Evolutionary conservation across 2,329 filamentous ascomycete genomes (phyloP).

Genomic region (Pseudovirgaria hyperparasitica): DNA sequence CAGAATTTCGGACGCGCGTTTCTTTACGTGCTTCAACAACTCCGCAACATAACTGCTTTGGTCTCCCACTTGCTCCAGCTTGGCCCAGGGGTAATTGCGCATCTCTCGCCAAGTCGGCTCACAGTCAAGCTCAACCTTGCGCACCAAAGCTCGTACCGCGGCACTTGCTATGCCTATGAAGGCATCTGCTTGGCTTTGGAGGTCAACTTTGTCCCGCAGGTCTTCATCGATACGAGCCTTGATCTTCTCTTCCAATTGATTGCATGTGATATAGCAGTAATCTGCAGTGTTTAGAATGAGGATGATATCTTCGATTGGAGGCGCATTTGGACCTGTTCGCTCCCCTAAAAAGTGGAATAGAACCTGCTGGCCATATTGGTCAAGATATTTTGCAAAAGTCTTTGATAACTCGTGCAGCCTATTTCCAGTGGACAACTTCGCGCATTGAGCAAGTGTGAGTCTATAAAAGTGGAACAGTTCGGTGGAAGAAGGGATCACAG

Average conservation of each 20-base stretch:
- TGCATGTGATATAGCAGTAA: slow-evolving; percentile 90
- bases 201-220: slow-evolving; percentile 59
- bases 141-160: slow-evolving; percentile 71
- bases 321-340: slow-evolving; percentile 39
- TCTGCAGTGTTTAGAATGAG: slow-evolving; percentile 92
- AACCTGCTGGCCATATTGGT: slow-evolving; percentile 90
- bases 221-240: slow-evolving; percentile 78
- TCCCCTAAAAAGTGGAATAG: slow-evolving; percentile 60
- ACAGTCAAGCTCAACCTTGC: slow-evolving; percentile 67
- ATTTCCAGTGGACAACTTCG: slow-evolving; percentile 86
- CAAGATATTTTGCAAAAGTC: slow-evolving; percentile 82
- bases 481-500: slow-evolving; percentile 85
- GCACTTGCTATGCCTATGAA: slow-evolving; percentile 92
- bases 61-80: slow-evolving; percentile 84
- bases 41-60: slow-evolving; percentile 86
- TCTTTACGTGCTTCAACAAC: slow-evolving; percentile 60
- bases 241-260: slow-evolving; percentile 88
- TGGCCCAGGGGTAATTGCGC: slow-evolving; percentile 90
- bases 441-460: slow-evolving; percentile 81
- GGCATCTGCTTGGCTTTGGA: slow-evolving; percentile 85
- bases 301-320: slow-evolving; percentile 63
- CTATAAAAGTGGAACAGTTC: slow-evolving; percentile 98
- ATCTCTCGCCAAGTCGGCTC: slow-evolving; percentile 92
- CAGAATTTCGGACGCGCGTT: slow-evolving; percentile 61
- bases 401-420: slow-evolving; percentile 73